phyloP scores from a whole-genome alignment of 768 basidiomycete genomes.

The Macrolepiota fuliginosa region DNA sequence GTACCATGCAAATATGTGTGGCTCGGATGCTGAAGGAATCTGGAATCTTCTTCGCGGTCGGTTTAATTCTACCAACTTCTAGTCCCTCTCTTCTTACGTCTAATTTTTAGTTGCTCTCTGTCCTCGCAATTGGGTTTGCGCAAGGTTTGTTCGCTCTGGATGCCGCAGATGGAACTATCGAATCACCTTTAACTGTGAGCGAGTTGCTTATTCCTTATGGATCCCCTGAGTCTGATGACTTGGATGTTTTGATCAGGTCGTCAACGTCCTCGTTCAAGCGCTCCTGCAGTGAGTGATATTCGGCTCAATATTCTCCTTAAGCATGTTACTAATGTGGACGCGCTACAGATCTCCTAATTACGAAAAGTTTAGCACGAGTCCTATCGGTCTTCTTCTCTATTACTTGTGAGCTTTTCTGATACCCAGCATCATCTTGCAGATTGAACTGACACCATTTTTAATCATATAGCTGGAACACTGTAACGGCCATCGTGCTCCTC shows the following conservation, averaged over 20 bases:
- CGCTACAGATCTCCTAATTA: slow-evolving; percentile 61
- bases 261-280: slow-evolving; percentile 76
- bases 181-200: slow-evolving; percentile 47
- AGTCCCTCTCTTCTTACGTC: neutral
- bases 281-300: slow-evolving; percentile 64
- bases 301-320: too few relatives aligned
- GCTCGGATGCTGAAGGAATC: slow-evolving; percentile 93
- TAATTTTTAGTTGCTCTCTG: slow-evolving; percentile 65
- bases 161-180: slow-evolving; percentile 79
- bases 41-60: slow-evolving; percentile 85
- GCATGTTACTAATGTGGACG: neutral
- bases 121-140: slow-evolving; percentile 80
- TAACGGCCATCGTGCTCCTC: slow-evolving; percentile 80
- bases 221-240: slow-evolving; percentile 10
- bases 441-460: too few relatives aligned
- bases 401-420: slow-evolving; percentile 60
- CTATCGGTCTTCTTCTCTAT: slow-evolving; percentile 65
- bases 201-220: neutral
- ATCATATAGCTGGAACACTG: slow-evolving; percentile 72
- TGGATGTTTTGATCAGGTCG: slow-evolving; percentile 41
- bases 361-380: slow-evolving; percentile 47
- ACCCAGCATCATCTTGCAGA: too few relatives aligned
- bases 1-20: slow-evolving; percentile 92
- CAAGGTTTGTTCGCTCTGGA: slow-evolving; percentile 90
- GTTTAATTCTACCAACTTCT: slow-evolving; percentile 17